These are phyloP conservation scores for Trichosporon sp. DNA, from an alignment of 1,284 basidiomycete genomes.

Conservation along the genomic window DNA sequence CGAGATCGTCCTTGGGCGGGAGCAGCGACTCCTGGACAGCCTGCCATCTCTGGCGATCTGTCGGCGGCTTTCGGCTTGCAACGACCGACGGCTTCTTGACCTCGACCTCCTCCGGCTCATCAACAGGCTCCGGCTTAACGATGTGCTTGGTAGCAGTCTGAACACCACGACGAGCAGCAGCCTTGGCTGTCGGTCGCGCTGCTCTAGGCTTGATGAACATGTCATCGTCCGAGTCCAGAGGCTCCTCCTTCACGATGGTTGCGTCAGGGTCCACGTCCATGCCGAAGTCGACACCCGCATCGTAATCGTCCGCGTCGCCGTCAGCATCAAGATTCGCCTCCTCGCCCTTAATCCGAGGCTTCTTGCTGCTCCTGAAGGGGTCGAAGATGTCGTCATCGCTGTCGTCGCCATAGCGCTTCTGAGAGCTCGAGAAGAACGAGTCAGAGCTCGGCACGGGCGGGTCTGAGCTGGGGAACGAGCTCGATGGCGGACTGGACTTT, in stretches of 20 bases:
- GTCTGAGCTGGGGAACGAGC: slow-evolving; percentile 35
- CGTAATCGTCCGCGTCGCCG: slow-evolving; percentile 18
- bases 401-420: slow-evolving; percentile 34
- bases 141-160: slow-evolving; percentile 20
- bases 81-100: slow-evolving; percentile 24
- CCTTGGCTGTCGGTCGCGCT: slow-evolving; percentile 20
- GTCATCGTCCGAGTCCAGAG: slow-evolving; percentile 46
- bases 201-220: slow-evolving; percentile 18
- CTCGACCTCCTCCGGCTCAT: slow-evolving; percentile 21
- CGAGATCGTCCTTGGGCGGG: slow-evolving; percentile 30
- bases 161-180: slow-evolving; percentile 2
- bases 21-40: slow-evolving; percentile 59
- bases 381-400: slow-evolving; percentile 48
- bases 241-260: slow-evolving; percentile 44
- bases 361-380: slow-evolving; percentile 35
- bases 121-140: slow-evolving; percentile 19
- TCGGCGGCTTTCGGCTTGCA: slow-evolving; percentile 30
- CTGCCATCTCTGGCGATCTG: slow-evolving; percentile 61
- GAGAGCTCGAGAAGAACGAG: slow-evolving; percentile 43
- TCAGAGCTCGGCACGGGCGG: slow-evolving; percentile 43
- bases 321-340: slow-evolving; percentile 28
- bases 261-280: slow-evolving; percentile 27
- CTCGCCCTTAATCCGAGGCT: slow-evolving; percentile 39
- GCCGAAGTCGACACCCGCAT: slow-evolving; percentile 16
- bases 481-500: slow-evolving; percentile 58